phyloP scores from a whole-genome alignment of 139 green algal genomes.

The Chlamydomonas incerta region DNA sequence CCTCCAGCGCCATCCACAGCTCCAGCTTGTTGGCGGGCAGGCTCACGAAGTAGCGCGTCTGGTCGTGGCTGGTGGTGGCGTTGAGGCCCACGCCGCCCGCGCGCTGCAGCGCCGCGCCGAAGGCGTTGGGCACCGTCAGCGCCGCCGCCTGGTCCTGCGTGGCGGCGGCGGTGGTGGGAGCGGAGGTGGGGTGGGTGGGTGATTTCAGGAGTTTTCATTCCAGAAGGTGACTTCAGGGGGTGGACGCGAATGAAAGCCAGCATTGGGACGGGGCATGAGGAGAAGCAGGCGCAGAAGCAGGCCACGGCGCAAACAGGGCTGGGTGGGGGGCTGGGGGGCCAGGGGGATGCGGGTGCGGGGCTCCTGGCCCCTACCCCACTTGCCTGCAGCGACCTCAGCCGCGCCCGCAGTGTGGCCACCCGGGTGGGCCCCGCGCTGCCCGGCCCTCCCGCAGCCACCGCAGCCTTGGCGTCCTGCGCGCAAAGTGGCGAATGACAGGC shows the following conservation, averaged over 20 bases:
- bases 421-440: constrained; percentile 7
- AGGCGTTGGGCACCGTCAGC: constrained; percentile 84
- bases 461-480: constrained; percentile 20
- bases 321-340: too few relatives aligned
- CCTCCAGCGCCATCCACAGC: constrained; percentile 94
- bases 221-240: too few relatives aligned
- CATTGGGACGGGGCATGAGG: too few relatives aligned
- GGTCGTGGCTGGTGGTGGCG: constrained; percentile 87
- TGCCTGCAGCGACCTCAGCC: constrained; percentile 20
- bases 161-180: not conserved
- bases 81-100: constrained; percentile 89
- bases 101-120: constrained; percentile 71
- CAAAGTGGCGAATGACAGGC: not conserved
- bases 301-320: too few relatives aligned
- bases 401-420: not conserved
- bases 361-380: too few relatives aligned
- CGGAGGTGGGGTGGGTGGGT: too few relatives aligned
- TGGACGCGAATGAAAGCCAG: too few relatives aligned
- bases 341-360: too few relatives aligned
- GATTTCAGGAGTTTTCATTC: too few relatives aligned
- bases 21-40: constrained; percentile 83
- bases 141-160: constrained; percentile 48
- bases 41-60: constrained; percentile 79
- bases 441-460: not conserved
- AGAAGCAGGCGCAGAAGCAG: too few relatives aligned